Evolutionary conservation across 352 stramenopile genomes (phyloP).

Genomic region (Pythium aquatile): DNA sequence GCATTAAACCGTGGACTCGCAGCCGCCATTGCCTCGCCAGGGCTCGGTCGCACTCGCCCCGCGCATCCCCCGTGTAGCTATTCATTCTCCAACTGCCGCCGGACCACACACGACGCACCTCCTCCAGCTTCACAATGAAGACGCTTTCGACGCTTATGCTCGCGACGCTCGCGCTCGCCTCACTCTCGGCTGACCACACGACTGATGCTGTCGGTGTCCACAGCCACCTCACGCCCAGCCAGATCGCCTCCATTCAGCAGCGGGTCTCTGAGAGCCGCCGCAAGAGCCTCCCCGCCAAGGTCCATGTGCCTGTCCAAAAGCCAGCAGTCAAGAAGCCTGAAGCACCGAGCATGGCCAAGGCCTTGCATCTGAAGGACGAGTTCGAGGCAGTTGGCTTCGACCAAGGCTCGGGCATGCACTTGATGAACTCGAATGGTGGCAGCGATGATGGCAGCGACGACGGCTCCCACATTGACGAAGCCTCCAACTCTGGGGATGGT

Average conservation of each 20-base stretch:
- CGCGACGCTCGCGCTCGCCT: constrained; percentile 17
- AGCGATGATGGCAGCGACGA: constrained; percentile 2
- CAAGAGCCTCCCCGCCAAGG: neutral
- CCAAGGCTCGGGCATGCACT: neutral
- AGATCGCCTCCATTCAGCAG: constrained; percentile 6
- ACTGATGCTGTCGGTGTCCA: neutral
- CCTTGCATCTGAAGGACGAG: neutral
- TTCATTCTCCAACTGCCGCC: constrained; percentile 15
- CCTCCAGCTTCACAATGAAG: constrained; percentile 14
- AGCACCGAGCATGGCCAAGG: neutral
- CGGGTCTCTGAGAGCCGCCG: neutral
- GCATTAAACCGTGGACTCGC: neutral
- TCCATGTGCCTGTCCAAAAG: neutral
- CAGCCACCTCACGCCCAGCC: neutral
- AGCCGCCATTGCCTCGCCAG: neutral
- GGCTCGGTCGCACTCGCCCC: neutral
- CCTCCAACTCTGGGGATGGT: neutral
- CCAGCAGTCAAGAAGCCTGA: neutral
- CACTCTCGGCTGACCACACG: constrained; percentile 8
- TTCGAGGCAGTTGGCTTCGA: constrained; percentile 7
- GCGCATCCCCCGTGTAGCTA: neutral
- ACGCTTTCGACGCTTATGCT: constrained; percentile 12
- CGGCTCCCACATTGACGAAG: neutral
- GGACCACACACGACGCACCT: neutral
- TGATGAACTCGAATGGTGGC: neutral